phyloP scores from a whole-genome alignment of 208 protist genomes.

The Sergeia podlipaevii region DNA sequence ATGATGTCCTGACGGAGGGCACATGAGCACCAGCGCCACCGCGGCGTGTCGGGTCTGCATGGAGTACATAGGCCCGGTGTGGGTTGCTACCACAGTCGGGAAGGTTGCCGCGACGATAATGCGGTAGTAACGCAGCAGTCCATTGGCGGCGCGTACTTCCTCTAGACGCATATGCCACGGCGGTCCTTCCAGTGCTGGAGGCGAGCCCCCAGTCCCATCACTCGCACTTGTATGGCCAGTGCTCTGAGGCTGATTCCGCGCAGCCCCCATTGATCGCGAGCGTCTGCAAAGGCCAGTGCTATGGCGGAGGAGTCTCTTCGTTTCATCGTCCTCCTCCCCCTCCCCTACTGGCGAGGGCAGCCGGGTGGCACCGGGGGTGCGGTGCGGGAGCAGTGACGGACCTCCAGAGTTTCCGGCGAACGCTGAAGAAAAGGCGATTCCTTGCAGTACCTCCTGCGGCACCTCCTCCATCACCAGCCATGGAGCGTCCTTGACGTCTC shows the following conservation, averaged over 20 bases:
- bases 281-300: background rate
- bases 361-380: background rate
- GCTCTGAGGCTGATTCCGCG: slow-evolving; percentile 16
- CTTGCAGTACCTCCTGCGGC: slow-evolving; percentile 69
- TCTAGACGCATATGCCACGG: slow-evolving; percentile 56
- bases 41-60: slow-evolving; percentile 57
- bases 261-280: background rate
- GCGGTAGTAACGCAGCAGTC: slow-evolving; percentile 50
- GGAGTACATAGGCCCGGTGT: slow-evolving; percentile 37
- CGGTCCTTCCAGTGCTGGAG: slow-evolving; percentile 10
- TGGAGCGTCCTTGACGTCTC: slow-evolving; percentile 32
- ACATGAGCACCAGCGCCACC: slow-evolving; percentile 56
- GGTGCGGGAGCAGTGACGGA: slow-evolving; percentile 9
- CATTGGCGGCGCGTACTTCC: slow-evolving; percentile 44
- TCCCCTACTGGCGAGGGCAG: background rate
- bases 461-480: slow-evolving; percentile 39
- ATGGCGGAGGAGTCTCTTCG: background rate
- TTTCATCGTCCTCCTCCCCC: background rate
- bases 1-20: slow-evolving; percentile 42
- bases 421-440: slow-evolving; percentile 52
- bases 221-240: background rate
- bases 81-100: slow-evolving; percentile 37
- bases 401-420: slow-evolving; percentile 33
- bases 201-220: background rate
- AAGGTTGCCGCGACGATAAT: slow-evolving; percentile 55